Evolutionary conservation across 2,329 filamentous ascomycete species (phyloP).

Genomic region (Aspergillus oerlinghausenensis): DNA sequence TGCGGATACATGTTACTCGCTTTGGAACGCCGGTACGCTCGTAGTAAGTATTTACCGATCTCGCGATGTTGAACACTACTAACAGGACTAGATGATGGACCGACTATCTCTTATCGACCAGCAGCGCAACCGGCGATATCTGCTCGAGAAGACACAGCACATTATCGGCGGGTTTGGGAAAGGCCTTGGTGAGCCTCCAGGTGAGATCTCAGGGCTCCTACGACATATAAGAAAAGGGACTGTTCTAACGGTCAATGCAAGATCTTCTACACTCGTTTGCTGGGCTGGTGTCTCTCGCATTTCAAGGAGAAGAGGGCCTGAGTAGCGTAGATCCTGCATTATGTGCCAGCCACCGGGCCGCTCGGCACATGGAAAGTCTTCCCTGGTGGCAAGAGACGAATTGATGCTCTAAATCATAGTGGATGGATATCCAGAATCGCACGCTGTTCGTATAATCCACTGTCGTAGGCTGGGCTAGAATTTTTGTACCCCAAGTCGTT

Average conservation of each 20-base stretch:
- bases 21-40: slow-evolving; percentile 75
- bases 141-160: slow-evolving; percentile 84
- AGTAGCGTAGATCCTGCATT: slow-evolving; percentile 69
- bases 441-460: neutral
- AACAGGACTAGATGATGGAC: slow-evolving; percentile 52
- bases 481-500: neutral
- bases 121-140: slow-evolving; percentile 64
- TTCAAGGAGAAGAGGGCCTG: slow-evolving; percentile 66
- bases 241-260: slow-evolving; percentile 32
- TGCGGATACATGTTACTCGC: slow-evolving; percentile 92
- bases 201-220: slow-evolving; percentile 35
- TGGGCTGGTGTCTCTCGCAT: slow-evolving; percentile 72
- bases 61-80: slow-evolving; percentile 7
- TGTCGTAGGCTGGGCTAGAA: neutral
- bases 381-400: slow-evolving; percentile 32
- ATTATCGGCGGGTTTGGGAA: slow-evolving; percentile 80
- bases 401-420: neutral
- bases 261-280: slow-evolving; percentile 87
- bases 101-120: slow-evolving; percentile 55
- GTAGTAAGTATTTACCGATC: slow-evolving; percentile 30
- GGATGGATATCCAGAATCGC: neutral
- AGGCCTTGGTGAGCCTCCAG: slow-evolving; percentile 61
- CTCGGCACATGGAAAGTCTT: slow-evolving; percentile 37
- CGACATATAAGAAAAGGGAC: neutral
- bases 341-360: slow-evolving; percentile 60